Evolutionary conservation across 176 grass and related monocot genomes (phyloP).

Genomic region (Eleusine indica): DNA sequence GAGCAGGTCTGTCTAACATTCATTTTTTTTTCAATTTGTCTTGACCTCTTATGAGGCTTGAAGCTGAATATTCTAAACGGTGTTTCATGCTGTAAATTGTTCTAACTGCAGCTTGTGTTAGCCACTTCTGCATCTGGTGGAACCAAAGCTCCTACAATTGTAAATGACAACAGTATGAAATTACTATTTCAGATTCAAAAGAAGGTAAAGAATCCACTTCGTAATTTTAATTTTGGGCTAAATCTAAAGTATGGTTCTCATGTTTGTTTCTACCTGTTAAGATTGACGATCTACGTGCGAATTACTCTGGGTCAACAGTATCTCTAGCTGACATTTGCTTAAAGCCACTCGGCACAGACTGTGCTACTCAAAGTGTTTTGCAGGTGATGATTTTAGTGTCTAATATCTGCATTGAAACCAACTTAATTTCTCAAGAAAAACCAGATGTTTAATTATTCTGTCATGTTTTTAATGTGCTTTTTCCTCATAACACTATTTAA

Average conservation of each 20-base stretch:
- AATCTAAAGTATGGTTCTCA: slow-evolving; percentile 39
- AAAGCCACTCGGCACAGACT: slow-evolving; percentile 83
- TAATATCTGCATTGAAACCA: slow-evolving; percentile 28
- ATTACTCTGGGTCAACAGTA: slow-evolving; percentile 83
- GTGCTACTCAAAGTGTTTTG: slow-evolving; percentile 97
- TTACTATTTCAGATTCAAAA: slow-evolving; percentile 93
- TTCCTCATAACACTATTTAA: background rate
- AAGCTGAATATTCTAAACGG: slow-evolving; percentile 23
- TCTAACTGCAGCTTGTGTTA: slow-evolving; percentile 75
- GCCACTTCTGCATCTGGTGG: slow-evolving; percentile 56
- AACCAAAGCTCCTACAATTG: slow-evolving; percentile 54
- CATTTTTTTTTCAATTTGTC: slow-evolving; percentile 31
- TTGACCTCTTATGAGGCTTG: slow-evolving; percentile 33
- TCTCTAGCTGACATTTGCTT: slow-evolving; percentile 87
- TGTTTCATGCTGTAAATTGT: slow-evolving; percentile 16
- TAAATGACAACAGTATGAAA: slow-evolving; percentile 88
- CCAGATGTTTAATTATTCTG: slow-evolving; percentile 9
- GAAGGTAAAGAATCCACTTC: slow-evolving; percentile 61
- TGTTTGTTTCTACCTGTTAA: slow-evolving; percentile 47
- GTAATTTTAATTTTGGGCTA: slow-evolving; percentile 23
- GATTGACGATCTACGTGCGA: slow-evolving; percentile 83
- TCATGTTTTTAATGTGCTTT: slow-evolving; percentile 23
- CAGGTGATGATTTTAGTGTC: slow-evolving; percentile 62
- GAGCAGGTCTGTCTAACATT: slow-evolving; percentile 67
- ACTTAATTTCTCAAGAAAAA: slow-evolving; percentile 30